These are phyloP conservation scores for Erucastrum elatum DNA, from an alignment of 345 rosid genomes.

Conservation along the genomic window DNA sequence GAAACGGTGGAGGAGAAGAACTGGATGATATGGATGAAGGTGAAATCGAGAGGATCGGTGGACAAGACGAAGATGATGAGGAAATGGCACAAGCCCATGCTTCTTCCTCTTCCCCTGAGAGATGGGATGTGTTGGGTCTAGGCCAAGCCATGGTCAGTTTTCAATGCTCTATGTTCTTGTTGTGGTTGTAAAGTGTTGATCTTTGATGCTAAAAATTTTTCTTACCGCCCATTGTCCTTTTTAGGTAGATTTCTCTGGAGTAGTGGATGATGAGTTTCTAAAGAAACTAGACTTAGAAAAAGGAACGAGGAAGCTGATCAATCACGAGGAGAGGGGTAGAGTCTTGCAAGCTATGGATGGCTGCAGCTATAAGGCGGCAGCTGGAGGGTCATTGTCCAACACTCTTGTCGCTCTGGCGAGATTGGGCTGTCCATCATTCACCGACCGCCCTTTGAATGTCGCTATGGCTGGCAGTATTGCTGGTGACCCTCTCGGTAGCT, in stretches of 20 bases:
- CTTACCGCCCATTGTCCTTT: not conserved
- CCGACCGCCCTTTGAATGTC: conserved; percentile 65
- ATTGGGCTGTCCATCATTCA: conserved; percentile 62
- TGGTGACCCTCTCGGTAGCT: conserved; percentile 87
- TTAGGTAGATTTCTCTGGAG: conserved; percentile 97
- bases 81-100: conserved; percentile 35
- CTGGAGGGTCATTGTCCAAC: conserved; percentile 97
- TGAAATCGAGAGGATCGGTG: conserved; percentile 42
- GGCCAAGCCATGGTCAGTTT: conserved; percentile 84
- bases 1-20: conserved; percentile 33
- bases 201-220: not conserved
- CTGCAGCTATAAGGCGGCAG: conserved; percentile 96
- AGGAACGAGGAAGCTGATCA: conserved; percentile 86
- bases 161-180: no score
- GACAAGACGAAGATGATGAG: conserved; percentile 44
- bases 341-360: conserved; percentile 97
- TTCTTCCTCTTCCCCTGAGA: conserved; percentile 59
- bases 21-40: conserved; percentile 43
- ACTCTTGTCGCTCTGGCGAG: conserved; percentile 88
- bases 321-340: conserved; percentile 95
- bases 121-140: conserved; percentile 93
- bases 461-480: conserved; percentile 96
- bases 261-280: conserved; percentile 78
- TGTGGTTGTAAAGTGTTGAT: not conserved
- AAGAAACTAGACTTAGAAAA: conserved; percentile 68